These are phyloP conservation scores for Colletotrichum gloeosporioides DNA, from an alignment of 2,329 filamentous ascomycete genomes.

Conservation along the genomic window DNA sequence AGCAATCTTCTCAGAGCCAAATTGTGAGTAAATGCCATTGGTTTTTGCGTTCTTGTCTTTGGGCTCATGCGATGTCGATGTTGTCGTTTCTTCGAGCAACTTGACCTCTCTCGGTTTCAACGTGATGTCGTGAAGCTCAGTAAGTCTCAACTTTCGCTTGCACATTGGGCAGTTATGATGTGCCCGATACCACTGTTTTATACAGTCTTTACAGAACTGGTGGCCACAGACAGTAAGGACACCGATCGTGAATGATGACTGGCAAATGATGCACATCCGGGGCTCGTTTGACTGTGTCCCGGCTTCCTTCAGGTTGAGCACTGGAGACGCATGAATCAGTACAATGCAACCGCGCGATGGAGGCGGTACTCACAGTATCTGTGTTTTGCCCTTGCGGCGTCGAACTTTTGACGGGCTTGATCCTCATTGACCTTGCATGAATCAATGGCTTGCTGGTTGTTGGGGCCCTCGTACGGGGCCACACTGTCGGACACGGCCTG, in stretches of 20 bases:
- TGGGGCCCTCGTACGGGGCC: conserved; percentile 71
- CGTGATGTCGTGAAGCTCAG: conserved; percentile 84
- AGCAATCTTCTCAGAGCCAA: conserved; percentile 72
- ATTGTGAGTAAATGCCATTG: conserved; percentile 75
- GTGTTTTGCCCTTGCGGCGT: conserved; percentile 71
- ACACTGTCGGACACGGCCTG: conserved; percentile 92
- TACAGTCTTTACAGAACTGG: conserved; percentile 89
- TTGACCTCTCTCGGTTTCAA: conserved; percentile 78
- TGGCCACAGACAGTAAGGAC: conserved; percentile 89
- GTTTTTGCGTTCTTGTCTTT: conserved; percentile 29
- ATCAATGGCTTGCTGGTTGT: conserved; percentile 56
- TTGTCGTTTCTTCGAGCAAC: conserved; percentile 53
- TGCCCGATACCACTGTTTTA: conserved; percentile 76
- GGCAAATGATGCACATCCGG: conserved; percentile 86
- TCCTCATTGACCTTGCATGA: conserved; percentile 51
- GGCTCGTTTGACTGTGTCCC: conserved; percentile 69
- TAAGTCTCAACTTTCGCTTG: conserved; percentile 68
- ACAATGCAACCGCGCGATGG: neutral
- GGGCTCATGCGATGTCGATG: neutral
- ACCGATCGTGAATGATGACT: conserved; percentile 76
- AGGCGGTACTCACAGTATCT: conserved; percentile 64
- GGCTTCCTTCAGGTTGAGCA: conserved; percentile 58
- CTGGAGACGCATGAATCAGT: conserved; percentile 30
- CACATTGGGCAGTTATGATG: conserved; percentile 85
- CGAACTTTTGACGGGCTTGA: conserved; percentile 61